Base-by-base conservation (phyloP, 2,329 filamentous ascomycete species). In the Coniochaeta sp. region DNA sequence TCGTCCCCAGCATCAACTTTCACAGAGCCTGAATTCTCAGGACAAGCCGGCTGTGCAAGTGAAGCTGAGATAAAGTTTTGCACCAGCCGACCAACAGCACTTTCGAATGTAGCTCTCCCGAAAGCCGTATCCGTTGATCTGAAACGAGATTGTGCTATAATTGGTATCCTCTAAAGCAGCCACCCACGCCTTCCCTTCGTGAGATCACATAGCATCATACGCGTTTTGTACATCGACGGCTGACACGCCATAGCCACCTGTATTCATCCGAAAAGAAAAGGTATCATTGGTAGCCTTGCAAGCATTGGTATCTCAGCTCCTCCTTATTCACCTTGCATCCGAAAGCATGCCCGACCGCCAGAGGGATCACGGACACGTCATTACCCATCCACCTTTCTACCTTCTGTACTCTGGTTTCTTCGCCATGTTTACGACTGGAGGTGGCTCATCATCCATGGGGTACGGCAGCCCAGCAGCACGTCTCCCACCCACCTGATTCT, bases 361-460 rank as follows among this genome's bases (percentile, higher is more conserved):
- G 31, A 14, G 1, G n/a, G 22, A 52, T 52, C 47, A n/a, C 31
- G 6, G 43, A 57, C 34, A 57, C 19, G 31, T 57, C 54, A 57
- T 57, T 33, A 17, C 17, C 31, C 33, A 38, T 36, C 54, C 16
- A 19, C 31, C 3, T n/a, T 67, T 57, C 63, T 63, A 12, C 59
- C 76, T 60, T 78, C 47, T 80, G 67, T 88, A 90, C 57, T 89
- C 88, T 1, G 93, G 93, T 73, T 97, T 97, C 66, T 88, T 85
- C 52, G 89, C 87, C 82, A 91, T 89, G 68, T 96, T 96, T 8
- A 96, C 91, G 7, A 84, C 79, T 3, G 93, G 93, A 19, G 93
- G 93, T 31, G 89, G 88, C 28, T 89, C 89, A 68, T 96, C 84
- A 54, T 86, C 87, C 56, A 90, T 75, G 0, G 93, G 93, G 71